Conservation (phyloP, 2,329 filamentous ascomycete genomes). For the Colletotrichum sp. region DNA sequence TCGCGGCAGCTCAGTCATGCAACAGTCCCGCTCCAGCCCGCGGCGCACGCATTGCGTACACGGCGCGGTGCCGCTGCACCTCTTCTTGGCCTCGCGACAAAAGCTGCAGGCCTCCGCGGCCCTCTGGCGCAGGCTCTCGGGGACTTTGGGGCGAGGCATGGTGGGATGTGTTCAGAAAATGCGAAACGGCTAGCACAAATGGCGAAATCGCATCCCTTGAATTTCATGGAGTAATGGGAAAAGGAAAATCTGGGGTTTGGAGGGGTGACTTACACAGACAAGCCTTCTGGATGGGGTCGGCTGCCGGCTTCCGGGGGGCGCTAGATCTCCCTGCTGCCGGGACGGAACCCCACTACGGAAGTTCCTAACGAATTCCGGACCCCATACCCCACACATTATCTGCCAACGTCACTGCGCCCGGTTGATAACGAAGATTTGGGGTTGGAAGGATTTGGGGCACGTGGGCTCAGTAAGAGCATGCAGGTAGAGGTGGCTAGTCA, state of each 20-base stretch:
- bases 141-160: conserved; percentile 51
- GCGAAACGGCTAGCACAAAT: background rate
- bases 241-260: background rate
- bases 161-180: background rate
- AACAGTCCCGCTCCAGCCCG: conserved; percentile 25
- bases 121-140: conserved; percentile 51
- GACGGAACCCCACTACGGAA: background rate
- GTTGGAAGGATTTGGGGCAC: background rate
- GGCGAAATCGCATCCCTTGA: conserved; percentile 37
- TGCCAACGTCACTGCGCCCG: background rate
- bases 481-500: background rate
- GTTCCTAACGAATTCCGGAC: background rate
- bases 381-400: background rate
- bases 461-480: background rate
- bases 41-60: conserved; percentile 52
- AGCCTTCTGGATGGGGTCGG: background rate
- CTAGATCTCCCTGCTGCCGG: background rate
- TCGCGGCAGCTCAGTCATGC: background rate
- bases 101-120: conserved; percentile 52
- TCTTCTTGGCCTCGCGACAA: conserved; percentile 56
- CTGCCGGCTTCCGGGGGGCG: background rate
- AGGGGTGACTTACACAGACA: background rate
- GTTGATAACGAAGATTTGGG: background rate
- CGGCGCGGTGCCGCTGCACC: conserved; percentile 53
- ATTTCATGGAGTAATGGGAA: background rate